A percentile compares a stretch with the other conserved stretches of the same genome.
Evolutionary conservation across 2,329 filamentous ascomycete genomes (phyloP).

Genomic region (Xylaria sp.): DNA sequence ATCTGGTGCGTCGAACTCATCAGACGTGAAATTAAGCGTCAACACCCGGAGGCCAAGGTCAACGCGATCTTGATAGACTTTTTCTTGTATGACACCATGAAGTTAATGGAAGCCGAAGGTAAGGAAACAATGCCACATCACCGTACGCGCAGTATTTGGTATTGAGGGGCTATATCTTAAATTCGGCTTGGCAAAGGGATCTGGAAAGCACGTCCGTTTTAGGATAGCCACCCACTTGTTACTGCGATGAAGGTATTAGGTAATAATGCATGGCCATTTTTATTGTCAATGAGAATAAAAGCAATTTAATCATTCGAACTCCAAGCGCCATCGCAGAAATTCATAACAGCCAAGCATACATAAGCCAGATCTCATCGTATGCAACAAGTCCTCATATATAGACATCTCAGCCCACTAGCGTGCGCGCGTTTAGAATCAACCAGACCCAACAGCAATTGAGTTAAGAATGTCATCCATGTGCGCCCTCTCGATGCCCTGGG

Average conservation of each 20-base stretch:
- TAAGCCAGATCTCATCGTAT: slow-evolving; percentile 30
- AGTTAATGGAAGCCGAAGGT: slow-evolving; percentile 76
- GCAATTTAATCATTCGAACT: slow-evolving; percentile 25
- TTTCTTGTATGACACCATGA: slow-evolving; percentile 95
- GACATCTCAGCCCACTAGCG: slow-evolving; percentile 4
- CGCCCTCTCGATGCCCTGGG: slow-evolving; percentile 69
- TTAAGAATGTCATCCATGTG: slow-evolving; percentile 77
- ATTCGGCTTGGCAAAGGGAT: not conserved
- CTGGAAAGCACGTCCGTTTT: slow-evolving; percentile 1
- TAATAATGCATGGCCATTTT: slow-evolving; percentile 15
- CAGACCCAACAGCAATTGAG: slow-evolving; percentile 55
- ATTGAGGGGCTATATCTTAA: slow-evolving; percentile 60
- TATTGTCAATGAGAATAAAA: slow-evolving; percentile 14
- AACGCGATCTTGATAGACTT: slow-evolving; percentile 98
- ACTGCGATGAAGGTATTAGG: not conserved
- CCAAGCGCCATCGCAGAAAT: slow-evolving; percentile 36
- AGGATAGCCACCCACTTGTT: slow-evolving; percentile 4
- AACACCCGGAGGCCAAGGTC: slow-evolving; percentile 75
- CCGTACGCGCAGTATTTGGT: slow-evolving; percentile 94
- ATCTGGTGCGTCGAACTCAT: slow-evolving; percentile 97
- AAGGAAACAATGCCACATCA: slow-evolving; percentile 80
- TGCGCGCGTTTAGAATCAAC: slow-evolving; percentile 31
- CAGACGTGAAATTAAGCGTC: slow-evolving; percentile 77
- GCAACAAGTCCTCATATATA: slow-evolving; percentile 23
- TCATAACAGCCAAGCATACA: slow-evolving; percentile 22